Percentiles rank a stretch among this genome's conserved stretches.
Conservation (phyloP, 1,284 basidiomycete genomes). For the Tilletia setariae region DNA sequence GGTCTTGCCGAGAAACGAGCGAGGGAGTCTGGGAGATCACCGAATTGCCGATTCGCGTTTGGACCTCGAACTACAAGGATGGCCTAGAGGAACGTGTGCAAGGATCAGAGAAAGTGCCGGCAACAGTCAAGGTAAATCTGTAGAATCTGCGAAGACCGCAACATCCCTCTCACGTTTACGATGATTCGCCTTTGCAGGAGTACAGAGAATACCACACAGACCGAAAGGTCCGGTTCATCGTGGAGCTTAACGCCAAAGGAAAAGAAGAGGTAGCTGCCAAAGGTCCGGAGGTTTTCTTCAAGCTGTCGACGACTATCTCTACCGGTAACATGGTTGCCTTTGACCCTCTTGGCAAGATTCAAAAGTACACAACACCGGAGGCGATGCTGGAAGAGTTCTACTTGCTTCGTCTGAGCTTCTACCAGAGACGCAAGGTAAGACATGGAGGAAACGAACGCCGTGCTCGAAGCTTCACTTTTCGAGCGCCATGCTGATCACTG, state of each 20-base stretch:
- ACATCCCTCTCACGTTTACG: not conserved
- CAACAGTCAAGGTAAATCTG: constrained; percentile 57
- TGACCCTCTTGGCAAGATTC: constrained; percentile 92
- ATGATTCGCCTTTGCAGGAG: constrained; percentile 25
- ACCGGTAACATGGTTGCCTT: constrained; percentile 99
- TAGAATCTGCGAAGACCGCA: not conserved
- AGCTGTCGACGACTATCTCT: constrained; percentile 74
- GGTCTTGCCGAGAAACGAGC: constrained; percentile 72
- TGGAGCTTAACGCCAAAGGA: constrained; percentile 76
- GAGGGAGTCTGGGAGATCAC: constrained; percentile 89
- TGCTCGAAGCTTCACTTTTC: not conserved
- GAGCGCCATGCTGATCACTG: too few species aligned
- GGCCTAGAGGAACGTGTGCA: constrained; percentile 71
- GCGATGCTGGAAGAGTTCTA: constrained; percentile 94
- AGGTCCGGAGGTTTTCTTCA: constrained; percentile 87
- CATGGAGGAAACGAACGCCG: not conserved
- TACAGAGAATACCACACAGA: constrained; percentile 67
- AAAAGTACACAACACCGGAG: constrained; percentile 83
- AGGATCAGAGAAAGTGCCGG: constrained; percentile 64
- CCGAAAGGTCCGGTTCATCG: constrained; percentile 81
- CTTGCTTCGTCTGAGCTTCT: constrained; percentile 80
- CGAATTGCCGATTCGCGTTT: constrained; percentile 89
- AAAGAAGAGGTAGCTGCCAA: constrained; percentile 83
- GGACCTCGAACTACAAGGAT: constrained; percentile 90
- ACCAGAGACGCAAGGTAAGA: constrained; percentile 77